These are phyloP conservation scores for Vaccinium myrtillus DNA, from an alignment of 148 eudicot genomes.

Conservation along the genomic window DNA sequence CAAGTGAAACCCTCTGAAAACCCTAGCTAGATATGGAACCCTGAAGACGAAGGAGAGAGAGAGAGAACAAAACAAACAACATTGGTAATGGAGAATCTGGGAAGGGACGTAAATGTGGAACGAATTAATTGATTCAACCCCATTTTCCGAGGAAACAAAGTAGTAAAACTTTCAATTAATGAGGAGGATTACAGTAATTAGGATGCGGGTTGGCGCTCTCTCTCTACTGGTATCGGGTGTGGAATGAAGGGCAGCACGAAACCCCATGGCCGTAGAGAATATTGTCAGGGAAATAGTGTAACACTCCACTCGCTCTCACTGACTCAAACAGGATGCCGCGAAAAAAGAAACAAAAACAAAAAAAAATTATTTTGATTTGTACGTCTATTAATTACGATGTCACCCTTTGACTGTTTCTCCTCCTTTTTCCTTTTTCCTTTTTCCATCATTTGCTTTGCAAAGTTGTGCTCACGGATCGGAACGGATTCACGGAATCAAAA, in stretches of 20 bases:
- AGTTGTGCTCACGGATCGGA: too few species aligned
- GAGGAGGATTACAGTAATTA: not conserved
- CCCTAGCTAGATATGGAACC: conserved; percentile 15
- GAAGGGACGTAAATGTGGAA: not conserved
- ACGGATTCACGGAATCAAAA: too few species aligned
- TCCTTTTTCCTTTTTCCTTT: too few species aligned
- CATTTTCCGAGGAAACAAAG: too few species aligned
- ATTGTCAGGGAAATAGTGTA: conserved; percentile 11
- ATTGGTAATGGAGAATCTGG: not conserved
- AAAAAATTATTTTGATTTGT: not conserved
- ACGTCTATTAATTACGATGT: not conserved
- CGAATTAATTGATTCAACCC: not conserved
- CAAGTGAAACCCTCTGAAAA: not conserved
- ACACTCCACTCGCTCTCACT: not conserved
- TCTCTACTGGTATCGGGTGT: not conserved
- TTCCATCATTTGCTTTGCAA: too few species aligned
- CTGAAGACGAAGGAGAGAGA: not conserved
- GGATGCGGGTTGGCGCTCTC: not conserved
- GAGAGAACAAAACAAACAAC: not conserved
- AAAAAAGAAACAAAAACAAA: not conserved
- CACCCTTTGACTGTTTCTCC: not conserved
- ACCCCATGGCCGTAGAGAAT: conserved; percentile 18
- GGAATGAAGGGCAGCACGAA: conserved; percentile 12
- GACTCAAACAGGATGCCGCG: not conserved
- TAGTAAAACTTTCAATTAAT: not conserved